These are phyloP conservation scores for Lactifluus subvellereus DNA, from an alignment of 768 basidiomycete genomes.

Conservation along the genomic window DNA sequence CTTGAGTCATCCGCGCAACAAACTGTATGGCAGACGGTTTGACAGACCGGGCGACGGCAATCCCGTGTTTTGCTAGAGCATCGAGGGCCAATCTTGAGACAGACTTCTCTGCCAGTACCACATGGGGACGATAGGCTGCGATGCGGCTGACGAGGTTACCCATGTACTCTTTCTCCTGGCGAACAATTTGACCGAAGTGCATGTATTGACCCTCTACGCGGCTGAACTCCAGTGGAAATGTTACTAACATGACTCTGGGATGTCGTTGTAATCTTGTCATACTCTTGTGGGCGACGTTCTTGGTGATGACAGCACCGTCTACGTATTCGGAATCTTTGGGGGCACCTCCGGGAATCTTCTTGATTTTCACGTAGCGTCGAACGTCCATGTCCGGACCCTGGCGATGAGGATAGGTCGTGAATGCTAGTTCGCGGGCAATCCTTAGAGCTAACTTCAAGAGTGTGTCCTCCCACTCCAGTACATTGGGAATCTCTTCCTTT, in stretches of 20 bases:
- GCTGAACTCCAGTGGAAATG: constrained; percentile 91
- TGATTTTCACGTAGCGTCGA: constrained; percentile 92
- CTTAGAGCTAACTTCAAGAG: constrained; percentile 77
- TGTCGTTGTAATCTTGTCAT: constrained; percentile 81
- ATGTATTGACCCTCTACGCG: constrained; percentile 90
- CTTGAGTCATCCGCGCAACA: constrained; percentile 90
- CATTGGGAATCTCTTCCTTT: constrained; percentile 73
- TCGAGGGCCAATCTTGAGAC: constrained; percentile 90
- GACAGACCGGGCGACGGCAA: constrained; percentile 86
- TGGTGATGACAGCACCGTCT: constrained; percentile 93
- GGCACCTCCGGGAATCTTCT: constrained; percentile 92
- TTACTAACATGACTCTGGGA: constrained; percentile 93
- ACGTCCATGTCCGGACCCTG: constrained; percentile 95
- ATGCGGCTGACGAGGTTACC: constrained; percentile 84
- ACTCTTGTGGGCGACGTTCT: constrained; percentile 94
- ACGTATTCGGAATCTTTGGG: constrained; percentile 95
- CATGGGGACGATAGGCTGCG: constrained; percentile 84
- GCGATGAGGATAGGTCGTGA: constrained; percentile 60
- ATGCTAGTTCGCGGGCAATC: constrained; percentile 80
- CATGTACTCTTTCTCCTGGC: constrained; percentile 91
- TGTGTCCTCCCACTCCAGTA: constrained; percentile 83
- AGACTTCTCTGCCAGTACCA: constrained; percentile 86
- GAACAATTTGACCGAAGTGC: constrained; percentile 83
- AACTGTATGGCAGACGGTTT: constrained; percentile 83
- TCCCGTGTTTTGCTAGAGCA: constrained; percentile 73